Evolutionary conservation across 2,329 filamentous ascomycete genomes (phyloP), one percentile per base, ranked within the genome.

Genomic region (Periconia macrospinosa): DNA sequence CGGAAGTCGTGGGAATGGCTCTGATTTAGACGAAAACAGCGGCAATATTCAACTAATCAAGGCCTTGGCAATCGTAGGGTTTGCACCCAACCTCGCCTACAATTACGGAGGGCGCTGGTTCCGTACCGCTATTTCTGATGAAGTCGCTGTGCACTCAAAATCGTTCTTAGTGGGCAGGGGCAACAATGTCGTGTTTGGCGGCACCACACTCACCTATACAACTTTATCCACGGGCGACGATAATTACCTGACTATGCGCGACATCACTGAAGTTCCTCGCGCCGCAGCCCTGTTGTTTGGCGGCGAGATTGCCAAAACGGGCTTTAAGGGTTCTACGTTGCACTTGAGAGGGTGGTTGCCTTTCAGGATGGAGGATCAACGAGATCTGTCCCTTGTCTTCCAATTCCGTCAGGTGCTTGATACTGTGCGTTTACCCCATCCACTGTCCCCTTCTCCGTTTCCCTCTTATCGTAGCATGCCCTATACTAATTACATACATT

Each of bases 21-120:
- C 11, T n/a, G 41, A 41, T 11, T 30, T 53, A 14, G 48, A 53
- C 30, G 41, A 19, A 30, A 53, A 49, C 17, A 49, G 45, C 19
- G 18, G 33, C 14, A 53, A 53, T 23, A 10, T 45, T 1, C 30
- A 35, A 18, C 41, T 53, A 5, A 30, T 53, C 33, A 53, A 53
- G 35, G 47, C 45, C 13, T 45, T 53, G 7, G 30, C 47, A 18
- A 18, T 49, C 17, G 50, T 44, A 6, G 50, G 50, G 10, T 30
- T 53, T 41, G 47, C 47, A 14, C 50, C 50, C 15, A 53, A 53
- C 27, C 35, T 53, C 20, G 45, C 41, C 8, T 11, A 47, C 48
- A 18, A 33, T 13, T 9, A 23, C 6, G 17, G 15, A 6, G 9
- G 30, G 15, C 47, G 46, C 30, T 41, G 27, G 27, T 49, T 45